Conservation (phyloP, 805 yeast species). For the Brettanomyces nanus region DNA sequence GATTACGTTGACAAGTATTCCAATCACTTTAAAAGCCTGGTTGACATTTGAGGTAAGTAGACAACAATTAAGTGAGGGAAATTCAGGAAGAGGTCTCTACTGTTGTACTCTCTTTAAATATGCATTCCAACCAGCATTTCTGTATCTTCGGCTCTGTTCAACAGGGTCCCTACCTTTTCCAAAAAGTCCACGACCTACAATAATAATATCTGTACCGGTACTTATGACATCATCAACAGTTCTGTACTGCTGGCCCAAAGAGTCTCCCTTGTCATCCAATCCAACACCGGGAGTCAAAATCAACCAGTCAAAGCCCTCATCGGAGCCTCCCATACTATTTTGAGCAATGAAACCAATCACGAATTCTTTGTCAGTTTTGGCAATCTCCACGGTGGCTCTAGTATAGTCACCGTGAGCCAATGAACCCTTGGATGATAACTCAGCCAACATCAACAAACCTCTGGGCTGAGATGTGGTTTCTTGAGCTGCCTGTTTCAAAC, state of each 20-base stretch:
- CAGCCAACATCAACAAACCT: constrained; percentile 92
- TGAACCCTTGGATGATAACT: constrained; percentile 88
- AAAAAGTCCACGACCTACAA: constrained; percentile 96
- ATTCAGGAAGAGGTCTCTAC: no score
- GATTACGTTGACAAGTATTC: constrained; percentile 68
- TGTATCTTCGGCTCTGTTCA: constrained; percentile 81
- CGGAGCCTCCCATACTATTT: constrained; percentile 72
- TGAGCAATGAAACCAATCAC: constrained; percentile 97
- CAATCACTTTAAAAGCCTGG: constrained; percentile 83
- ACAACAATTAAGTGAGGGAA: constrained; percentile 12
- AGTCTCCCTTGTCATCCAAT: constrained; percentile 92
- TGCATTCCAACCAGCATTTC: constrained; percentile 93
- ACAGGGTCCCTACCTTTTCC: constrained; percentile 91
- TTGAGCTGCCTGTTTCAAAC: constrained; percentile 73
- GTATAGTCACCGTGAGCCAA: constrained; percentile 92
- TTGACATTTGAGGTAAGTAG: constrained; percentile 80
- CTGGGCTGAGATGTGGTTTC: constrained; percentile 70
- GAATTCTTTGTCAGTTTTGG: constrained; percentile 72
- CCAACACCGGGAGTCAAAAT: constrained; percentile 99
- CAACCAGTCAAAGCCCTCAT: constrained; percentile 89
- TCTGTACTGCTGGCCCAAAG: constrained; percentile 93
- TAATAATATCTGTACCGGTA: constrained; percentile 88
- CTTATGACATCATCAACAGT: constrained; percentile 78
- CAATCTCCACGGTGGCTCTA: constrained; percentile 78
- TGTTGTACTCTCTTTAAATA: constrained; percentile 39